Conservation (phyloP, 257 asterid species). For the Ballota nigra region DNA sequence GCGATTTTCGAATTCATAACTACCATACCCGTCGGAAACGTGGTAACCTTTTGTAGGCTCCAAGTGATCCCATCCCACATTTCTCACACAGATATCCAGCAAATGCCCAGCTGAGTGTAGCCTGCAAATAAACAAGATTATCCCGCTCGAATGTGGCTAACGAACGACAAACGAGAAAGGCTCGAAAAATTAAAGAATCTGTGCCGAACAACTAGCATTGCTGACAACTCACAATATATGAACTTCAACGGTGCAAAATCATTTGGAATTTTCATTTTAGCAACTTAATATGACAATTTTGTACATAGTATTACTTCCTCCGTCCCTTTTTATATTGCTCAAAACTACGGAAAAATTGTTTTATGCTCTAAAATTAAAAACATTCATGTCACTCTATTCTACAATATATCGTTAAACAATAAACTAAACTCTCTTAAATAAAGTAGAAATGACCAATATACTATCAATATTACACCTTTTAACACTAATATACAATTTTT, state of each 20-base stretch:
- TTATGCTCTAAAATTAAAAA: too few species aligned
- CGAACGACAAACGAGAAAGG: not conserved
- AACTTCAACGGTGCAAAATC: not conserved
- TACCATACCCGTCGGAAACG: constrained; percentile 57
- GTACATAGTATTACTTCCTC: not conserved
- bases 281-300: not conserved
- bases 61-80: constrained; percentile 71
- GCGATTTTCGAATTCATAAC: not conserved
- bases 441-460: too few species aligned
- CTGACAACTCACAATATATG: not conserved
- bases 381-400: too few species aligned
- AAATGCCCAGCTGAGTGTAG: constrained; percentile 88
- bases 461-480: too few species aligned
- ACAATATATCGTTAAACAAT: too few species aligned
- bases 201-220: not conserved
- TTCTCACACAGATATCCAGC: constrained; percentile 68
- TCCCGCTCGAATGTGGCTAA: not conserved
- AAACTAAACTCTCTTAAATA: too few species aligned
- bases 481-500: too few species aligned
- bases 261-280: not conserved
- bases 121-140: constrained; percentile 37
- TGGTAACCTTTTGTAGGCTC: constrained; percentile 75
- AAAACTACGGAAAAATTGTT: too few species aligned
- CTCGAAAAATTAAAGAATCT: not conserved
- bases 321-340: too few species aligned